These are phyloP conservation scores for Eutrema salsugineum DNA, from an alignment of 441 rosid species.

Conservation along the genomic window DNA sequence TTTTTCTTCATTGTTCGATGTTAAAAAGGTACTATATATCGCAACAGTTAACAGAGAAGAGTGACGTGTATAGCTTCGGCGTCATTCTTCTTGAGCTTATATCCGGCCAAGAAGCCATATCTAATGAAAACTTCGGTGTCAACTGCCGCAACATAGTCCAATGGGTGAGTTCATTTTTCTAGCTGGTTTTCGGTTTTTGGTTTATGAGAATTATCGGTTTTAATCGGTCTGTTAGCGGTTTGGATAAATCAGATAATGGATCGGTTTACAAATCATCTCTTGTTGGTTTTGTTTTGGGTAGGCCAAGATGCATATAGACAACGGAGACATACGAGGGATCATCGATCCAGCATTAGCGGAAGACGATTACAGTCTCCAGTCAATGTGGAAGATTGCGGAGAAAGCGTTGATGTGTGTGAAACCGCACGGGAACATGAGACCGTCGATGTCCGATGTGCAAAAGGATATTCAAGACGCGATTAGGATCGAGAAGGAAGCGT, in stretches of 20 bases:
- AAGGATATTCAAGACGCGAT: slow-evolving; percentile 95
- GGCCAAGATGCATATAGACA: slow-evolving; percentile 91
- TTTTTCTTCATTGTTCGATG: neutral
- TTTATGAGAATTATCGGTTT: too few species aligned
- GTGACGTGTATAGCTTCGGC: slow-evolving; percentile 86
- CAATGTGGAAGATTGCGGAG: slow-evolving; percentile 99
- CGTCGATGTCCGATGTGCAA: slow-evolving; percentile 87
- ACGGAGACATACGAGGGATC: slow-evolving; percentile 87
- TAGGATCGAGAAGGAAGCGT: slow-evolving; percentile 58
- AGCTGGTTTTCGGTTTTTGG: too few species aligned
- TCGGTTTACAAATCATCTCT: too few species aligned
- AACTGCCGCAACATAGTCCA: slow-evolving; percentile 96
- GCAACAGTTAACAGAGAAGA: slow-evolving; percentile 46
- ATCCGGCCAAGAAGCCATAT: slow-evolving; percentile 96
- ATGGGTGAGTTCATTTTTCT: slow-evolving; percentile 60
- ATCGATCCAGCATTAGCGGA: slow-evolving; percentile 58
- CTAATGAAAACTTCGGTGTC: slow-evolving; percentile 80
- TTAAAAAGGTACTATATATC: slow-evolving; percentile 84
- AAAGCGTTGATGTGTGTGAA: slow-evolving; percentile 85
- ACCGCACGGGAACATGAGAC: slow-evolving; percentile 91
- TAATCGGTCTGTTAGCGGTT: too few species aligned
- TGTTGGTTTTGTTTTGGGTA: slow-evolving; percentile 3
- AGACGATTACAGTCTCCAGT: slow-evolving; percentile 80
- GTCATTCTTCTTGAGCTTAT: slow-evolving; percentile 96
- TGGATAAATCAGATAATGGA: too few species aligned